Conservation (phyloP, 129 eudicot species). For the Glebionis coronaria region DNA sequence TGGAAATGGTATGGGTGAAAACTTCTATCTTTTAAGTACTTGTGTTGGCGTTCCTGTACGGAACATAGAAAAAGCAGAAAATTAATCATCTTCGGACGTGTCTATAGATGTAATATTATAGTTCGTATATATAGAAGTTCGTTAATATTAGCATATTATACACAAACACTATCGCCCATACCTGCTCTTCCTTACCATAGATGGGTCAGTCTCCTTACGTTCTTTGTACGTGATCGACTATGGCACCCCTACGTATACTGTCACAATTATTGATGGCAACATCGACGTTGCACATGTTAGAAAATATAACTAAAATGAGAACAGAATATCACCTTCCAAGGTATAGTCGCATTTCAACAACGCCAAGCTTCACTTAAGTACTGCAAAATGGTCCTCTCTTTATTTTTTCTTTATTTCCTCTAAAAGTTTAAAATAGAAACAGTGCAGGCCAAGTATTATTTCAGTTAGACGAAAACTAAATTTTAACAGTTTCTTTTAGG, state of each 20-base stretch:
- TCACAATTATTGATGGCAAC: conserved; percentile 98
- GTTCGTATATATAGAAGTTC: too few relatives aligned
- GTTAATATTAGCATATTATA: too few relatives aligned
- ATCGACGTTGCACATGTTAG: conserved; percentile 21
- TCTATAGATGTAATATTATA: too few relatives aligned
- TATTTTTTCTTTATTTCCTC: conserved; percentile 98
- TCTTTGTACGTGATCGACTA: conserved; percentile 97
- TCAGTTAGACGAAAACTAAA: too few relatives aligned
- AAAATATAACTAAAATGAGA: neutral
- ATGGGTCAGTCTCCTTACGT: conserved; percentile 95
- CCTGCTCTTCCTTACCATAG: conserved; percentile 99
- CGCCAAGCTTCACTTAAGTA: conserved; percentile 99
- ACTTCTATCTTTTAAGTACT: conserved; percentile 97
- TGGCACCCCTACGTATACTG: conserved; percentile 97
- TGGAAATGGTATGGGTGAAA: conserved; percentile 95
- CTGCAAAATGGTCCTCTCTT: conserved; percentile 96
- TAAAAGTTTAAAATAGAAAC: conserved; percentile 25
- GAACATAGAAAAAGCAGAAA: neutral
- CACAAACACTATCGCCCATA: conserved; percentile 11
- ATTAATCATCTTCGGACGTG: neutral
- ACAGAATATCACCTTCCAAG: conserved; percentile 72
- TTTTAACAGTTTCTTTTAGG: too few relatives aligned
- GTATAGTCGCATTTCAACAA: conserved; percentile 99
- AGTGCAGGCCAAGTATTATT: neutral
- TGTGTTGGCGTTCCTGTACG: conserved; percentile 88